phyloP scores from a whole-genome alignment of 163 green algal species.

The Chlorella variabilis region DNA sequence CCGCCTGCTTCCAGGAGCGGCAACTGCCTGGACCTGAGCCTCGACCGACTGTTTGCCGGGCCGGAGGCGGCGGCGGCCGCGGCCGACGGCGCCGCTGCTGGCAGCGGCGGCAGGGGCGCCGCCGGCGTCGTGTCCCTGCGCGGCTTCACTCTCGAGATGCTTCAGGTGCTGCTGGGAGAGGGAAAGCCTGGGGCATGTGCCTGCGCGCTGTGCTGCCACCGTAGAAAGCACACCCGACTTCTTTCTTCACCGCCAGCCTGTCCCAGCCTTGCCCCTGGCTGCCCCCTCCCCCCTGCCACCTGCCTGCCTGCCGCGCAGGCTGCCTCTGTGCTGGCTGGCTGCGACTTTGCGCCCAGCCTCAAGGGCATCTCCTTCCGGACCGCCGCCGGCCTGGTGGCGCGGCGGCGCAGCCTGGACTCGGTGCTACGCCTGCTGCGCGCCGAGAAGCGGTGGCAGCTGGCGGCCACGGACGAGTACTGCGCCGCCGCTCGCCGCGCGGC shows the following conservation, averaged over 20 bases:
- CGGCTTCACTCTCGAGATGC: constrained; percentile 36
- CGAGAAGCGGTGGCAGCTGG: constrained; percentile 29
- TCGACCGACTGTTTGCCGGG: constrained; percentile 28
- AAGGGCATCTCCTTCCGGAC: constrained; percentile 92
- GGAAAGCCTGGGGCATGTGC: not conserved
- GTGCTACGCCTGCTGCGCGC: not conserved
- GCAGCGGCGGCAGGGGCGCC: not conserved
- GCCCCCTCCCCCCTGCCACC: not conserved
- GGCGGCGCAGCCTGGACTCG: not conserved
- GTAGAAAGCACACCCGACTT: no score
- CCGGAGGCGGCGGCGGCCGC: not conserved
- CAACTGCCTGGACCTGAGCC: constrained; percentile 7
- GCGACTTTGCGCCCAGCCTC: constrained; percentile 94
- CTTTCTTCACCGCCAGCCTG: no score
- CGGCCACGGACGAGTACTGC: constrained; percentile 29
- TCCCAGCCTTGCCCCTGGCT: no score
- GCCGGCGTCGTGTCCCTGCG: not conserved
- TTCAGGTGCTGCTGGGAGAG: constrained; percentile 14
- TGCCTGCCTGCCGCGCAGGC: not conserved
- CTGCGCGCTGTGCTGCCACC: no score
- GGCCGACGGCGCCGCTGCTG: not conserved
- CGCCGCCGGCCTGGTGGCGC: constrained; percentile 67
- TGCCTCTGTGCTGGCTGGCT: constrained; percentile 93
- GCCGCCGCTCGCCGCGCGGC: not conserved
- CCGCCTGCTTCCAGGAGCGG: constrained; percentile 12